Conservation (phyloP, 2,329 filamentous ascomycete genomes). For the Thielaviopsis populi region DNA sequence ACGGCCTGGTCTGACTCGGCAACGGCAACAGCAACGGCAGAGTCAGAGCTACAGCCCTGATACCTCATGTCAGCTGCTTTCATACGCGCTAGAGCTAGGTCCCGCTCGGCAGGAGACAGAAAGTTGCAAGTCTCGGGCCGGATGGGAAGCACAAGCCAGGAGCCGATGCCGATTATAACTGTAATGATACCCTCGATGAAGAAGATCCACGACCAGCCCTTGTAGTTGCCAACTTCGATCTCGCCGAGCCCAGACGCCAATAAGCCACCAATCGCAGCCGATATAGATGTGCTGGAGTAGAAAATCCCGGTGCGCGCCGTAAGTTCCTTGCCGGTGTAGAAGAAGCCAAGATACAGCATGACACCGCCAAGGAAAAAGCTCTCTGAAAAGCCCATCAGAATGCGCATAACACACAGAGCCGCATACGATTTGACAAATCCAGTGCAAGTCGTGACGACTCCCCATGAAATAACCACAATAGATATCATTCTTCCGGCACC, state of each 20-base stretch:
- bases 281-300: slow-evolving; percentile 48
- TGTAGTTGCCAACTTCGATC: slow-evolving; percentile 25
- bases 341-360: slow-evolving; percentile 21
- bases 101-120: slow-evolving; percentile 28
- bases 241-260: slow-evolving; percentile 30
- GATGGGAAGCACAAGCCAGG: slow-evolving; percentile 27
- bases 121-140: slow-evolving; percentile 27
- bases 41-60: neutral
- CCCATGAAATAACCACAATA: slow-evolving; percentile 19
- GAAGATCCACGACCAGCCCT: slow-evolving; percentile 33
- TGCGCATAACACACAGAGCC: slow-evolving; percentile 19
- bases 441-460: slow-evolving; percentile 18
- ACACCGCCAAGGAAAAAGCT: slow-evolving; percentile 20
- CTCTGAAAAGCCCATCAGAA: slow-evolving; percentile 20
- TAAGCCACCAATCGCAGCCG: slow-evolving; percentile 46
- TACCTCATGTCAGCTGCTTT: slow-evolving; percentile 14
- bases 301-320: slow-evolving; percentile 20
- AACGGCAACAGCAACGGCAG: neutral
- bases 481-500: slow-evolving; percentile 19
- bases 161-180: slow-evolving; percentile 24
- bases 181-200: slow-evolving; percentile 28
- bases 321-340: slow-evolving; percentile 20
- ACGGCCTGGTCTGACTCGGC: neutral
- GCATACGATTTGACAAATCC: slow-evolving; percentile 20
- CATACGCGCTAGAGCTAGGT: slow-evolving; percentile 23